Evolutionary conservation across 805 yeast species (phyloP).

Genomic region (Nakazawaea pomicola): DNA sequence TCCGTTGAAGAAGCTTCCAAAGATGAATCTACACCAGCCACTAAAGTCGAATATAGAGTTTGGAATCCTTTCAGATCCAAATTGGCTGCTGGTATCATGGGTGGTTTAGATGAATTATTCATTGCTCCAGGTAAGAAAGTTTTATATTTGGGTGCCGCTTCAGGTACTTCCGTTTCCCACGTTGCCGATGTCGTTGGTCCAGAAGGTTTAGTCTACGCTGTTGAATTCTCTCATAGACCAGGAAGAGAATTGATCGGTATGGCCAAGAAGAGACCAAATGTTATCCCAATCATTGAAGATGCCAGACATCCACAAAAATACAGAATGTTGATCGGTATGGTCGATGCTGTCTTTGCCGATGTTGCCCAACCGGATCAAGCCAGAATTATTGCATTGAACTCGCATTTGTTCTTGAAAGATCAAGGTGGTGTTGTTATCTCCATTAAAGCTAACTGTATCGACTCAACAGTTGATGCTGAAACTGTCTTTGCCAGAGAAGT

Average conservation of each 20-base stretch:
- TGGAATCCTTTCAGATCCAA: constrained; percentile 99
- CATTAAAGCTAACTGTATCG: constrained; percentile 99
- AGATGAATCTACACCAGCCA: constrained; percentile 83
- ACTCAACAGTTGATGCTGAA: constrained; percentile 98
- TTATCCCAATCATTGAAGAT: constrained; percentile 97
- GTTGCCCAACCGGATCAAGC: constrained; percentile 99
- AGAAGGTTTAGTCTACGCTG: constrained; percentile 98
- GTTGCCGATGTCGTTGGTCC: constrained; percentile 99
- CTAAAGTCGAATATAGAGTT: constrained; percentile 97
- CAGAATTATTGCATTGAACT: constrained; percentile 97
- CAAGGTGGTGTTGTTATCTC: constrained; percentile 98
- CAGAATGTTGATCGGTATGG: constrained; percentile 99
- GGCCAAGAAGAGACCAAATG: constrained; percentile 99
- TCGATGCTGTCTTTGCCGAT: constrained; percentile 97
- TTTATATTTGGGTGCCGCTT: constrained; percentile 96
- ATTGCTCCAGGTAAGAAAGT: constrained; percentile 98
- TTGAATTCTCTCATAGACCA: constrained; percentile 99
- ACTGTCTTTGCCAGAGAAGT: constrained; percentile 99
- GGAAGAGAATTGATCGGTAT: constrained; percentile 98
- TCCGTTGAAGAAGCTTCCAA: constrained; percentile 88
- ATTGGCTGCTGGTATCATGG: constrained; percentile 99
- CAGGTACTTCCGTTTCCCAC: constrained; percentile 98
- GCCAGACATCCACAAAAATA: constrained; percentile 99
- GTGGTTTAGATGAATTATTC: constrained; percentile 97
- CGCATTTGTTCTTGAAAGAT: constrained; percentile 96